These are phyloP conservation scores for Warburgia ugandensis DNA, from an alignment of 164 flowering plant species.

Conservation along the genomic window DNA sequence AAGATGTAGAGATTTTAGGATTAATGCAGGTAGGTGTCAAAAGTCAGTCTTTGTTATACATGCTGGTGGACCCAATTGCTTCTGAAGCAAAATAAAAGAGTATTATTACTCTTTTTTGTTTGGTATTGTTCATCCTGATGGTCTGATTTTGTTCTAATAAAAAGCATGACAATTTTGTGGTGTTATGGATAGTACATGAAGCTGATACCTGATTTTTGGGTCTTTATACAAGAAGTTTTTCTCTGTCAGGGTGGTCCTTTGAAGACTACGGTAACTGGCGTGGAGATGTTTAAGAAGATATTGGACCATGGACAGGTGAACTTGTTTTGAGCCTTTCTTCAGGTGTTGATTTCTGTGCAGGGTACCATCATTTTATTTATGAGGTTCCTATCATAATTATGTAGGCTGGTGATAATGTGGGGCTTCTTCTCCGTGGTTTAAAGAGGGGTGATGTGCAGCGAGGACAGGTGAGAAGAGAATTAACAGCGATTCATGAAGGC, in stretches of 20 bases:
- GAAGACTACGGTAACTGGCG: conserved; percentile 88
- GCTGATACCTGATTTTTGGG: background rate
- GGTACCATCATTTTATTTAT: no score
- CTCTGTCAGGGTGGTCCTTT: conserved; percentile 47
- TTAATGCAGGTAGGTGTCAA: conserved; percentile 76
- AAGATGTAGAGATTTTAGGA: conserved; percentile 89
- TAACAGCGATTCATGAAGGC: no score
- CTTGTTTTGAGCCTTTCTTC: background rate
- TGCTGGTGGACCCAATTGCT: background rate
- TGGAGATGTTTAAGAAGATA: conserved; percentile 97
- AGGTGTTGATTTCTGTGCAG: no score
- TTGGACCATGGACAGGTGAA: conserved; percentile 63
- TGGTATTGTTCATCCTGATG: background rate
- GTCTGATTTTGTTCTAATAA: no score
- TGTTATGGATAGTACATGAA: background rate
- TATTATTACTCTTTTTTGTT: no score
- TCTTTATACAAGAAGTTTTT: conserved; percentile 6
- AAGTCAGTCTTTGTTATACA: no score
- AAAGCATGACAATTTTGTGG: no score
- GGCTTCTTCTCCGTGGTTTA: conserved; percentile 92
- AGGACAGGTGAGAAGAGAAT: conserved; percentile 94
- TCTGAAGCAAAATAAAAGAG: no score
- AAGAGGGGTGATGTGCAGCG: conserved; percentile 84
- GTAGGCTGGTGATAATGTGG: conserved; percentile 99
- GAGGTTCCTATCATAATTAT: no score